These are phyloP conservation scores for Trichoderma cornu-damae DNA, from an alignment of 2,329 filamentous ascomycete species.

Conservation along the genomic window DNA sequence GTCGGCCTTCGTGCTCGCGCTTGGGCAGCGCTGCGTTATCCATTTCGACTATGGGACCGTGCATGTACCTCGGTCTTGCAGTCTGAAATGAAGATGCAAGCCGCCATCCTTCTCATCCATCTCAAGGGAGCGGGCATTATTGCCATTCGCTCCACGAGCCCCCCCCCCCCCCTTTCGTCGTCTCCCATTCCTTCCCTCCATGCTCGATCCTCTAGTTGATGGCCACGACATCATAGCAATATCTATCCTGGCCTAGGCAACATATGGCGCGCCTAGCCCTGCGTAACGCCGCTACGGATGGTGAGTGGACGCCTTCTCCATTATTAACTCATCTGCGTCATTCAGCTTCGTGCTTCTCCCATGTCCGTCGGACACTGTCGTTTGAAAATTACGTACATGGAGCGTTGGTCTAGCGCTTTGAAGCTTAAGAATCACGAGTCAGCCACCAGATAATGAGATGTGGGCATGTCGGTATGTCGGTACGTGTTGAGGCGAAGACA, in stretches of 20 bases:
- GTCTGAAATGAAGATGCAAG: conserved; percentile 13
- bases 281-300: neutral
- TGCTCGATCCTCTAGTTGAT: conserved; percentile 9
- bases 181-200: conserved; percentile 10
- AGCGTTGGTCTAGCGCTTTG: neutral
- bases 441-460: neutral
- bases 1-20: neutral
- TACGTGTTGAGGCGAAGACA: neutral
- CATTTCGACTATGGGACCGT: neutral
- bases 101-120: conserved; percentile 8
- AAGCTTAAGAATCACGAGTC: neutral
- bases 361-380: neutral
- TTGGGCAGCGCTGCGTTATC: conserved; percentile 10
- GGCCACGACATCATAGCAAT: conserved; percentile 13
- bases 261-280: conserved; percentile 10
- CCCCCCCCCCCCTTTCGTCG: neutral
- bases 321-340: neutral
- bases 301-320: neutral
- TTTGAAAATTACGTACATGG: neutral
- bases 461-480: neutral
- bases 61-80: neutral
- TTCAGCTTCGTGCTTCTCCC: conserved; percentile 6
- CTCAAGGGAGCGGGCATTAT: conserved; percentile 10
- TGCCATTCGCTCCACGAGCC: conserved; percentile 1
- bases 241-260: conserved; percentile 7